phyloP scores from a whole-genome alignment of 345 rosid species.

The Mercurialis annua region DNA sequence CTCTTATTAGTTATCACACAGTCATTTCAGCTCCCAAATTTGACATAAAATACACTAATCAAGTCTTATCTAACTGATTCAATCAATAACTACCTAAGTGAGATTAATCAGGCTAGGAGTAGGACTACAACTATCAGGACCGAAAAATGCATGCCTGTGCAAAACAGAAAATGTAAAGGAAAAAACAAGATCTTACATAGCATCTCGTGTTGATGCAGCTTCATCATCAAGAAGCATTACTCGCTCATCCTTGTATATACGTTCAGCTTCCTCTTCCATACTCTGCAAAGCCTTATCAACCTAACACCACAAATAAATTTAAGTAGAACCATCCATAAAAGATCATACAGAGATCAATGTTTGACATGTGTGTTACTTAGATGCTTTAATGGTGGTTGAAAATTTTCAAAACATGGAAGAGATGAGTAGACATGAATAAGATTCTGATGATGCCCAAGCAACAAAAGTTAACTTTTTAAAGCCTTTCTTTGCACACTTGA shows the following conservation, averaged over 20 bases:
- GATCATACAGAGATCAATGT: not conserved
- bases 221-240: conserved; percentile 82
- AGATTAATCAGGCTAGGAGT: not conserved
- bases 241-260: conserved; percentile 79
- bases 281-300: conserved; percentile 91
- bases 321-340: not conserved
- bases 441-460: not conserved
- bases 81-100: not conserved
- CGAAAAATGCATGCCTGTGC: not conserved
- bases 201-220: conserved; percentile 96
- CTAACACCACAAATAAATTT: conserved; percentile 29
- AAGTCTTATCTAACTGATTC: conserved; percentile 1
- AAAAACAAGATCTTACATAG: conserved; percentile 60
- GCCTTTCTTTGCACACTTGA: not conserved
- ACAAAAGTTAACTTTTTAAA: not conserved
- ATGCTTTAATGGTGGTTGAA: not conserved
- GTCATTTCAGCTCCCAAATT: not conserved
- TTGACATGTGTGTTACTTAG: not conserved
- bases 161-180: not conserved
- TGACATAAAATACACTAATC: not conserved
- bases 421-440: not conserved
- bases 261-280: conserved; percentile 92
- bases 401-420: not conserved
- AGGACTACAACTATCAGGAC: not conserved
- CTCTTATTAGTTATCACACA: not conserved